These are phyloP conservation scores for Leptographium flavum DNA, from an alignment of 2,329 filamentous ascomycete species.

Conservation along the genomic window DNA sequence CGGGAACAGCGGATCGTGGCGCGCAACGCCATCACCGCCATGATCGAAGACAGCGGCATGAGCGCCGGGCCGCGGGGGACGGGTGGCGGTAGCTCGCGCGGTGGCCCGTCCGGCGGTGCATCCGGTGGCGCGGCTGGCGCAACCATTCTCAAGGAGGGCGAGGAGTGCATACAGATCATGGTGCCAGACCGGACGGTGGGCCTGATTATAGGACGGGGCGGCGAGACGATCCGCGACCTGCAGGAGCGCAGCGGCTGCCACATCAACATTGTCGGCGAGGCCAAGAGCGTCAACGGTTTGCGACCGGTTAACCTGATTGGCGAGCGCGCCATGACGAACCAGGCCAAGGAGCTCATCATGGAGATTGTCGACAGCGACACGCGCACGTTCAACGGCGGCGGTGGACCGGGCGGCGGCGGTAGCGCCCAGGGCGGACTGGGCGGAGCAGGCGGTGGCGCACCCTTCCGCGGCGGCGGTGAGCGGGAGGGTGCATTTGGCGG, in stretches of 20 bases:
- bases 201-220: conserved; percentile 83
- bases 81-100: conserved; percentile 11
- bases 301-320: conserved; percentile 86
- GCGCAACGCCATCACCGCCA: conserved; percentile 69
- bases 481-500: conserved; percentile 5
- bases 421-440: conserved; percentile 17
- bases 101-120: conserved; percentile 14
- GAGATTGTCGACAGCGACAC: conserved; percentile 91
- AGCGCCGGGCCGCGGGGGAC: conserved; percentile 20
- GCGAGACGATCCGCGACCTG: conserved; percentile 83
- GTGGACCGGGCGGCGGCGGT: conserved; percentile 9
- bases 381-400: conserved; percentile 27
- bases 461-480: not conserved
- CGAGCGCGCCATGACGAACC: conserved; percentile 55
- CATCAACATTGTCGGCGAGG: conserved; percentile 88
- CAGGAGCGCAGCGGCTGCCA: conserved; percentile 90
- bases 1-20: conserved; percentile 60
- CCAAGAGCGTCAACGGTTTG: conserved; percentile 81
- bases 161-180: conserved; percentile 85
- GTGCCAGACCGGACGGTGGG: conserved; percentile 87
- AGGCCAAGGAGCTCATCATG: conserved; percentile 77
- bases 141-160: conserved; percentile 55
- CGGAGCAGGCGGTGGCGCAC: conserved; percentile 24
- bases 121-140: conserved; percentile 18
- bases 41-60: conserved; percentile 75